Evolutionary conservation across 208 protist genomes (phyloP), one percentile per base, ranked within the genome.

Genomic region (Trypanosoma platydactyli): DNA sequence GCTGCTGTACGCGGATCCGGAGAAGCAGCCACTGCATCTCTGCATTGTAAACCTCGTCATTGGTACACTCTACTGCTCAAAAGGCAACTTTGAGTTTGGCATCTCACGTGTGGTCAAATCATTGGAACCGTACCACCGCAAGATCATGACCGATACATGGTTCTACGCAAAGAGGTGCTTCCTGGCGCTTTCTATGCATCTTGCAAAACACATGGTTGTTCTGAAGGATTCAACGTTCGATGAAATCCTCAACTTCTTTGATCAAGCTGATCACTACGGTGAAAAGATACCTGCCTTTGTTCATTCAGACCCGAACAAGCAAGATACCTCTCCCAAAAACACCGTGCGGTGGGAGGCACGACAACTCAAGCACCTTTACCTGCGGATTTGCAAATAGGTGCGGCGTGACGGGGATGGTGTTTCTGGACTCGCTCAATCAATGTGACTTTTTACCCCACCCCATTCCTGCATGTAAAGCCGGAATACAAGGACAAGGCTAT

Each of bases 31-130:
- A 20, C 91, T 97, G 64, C 96, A 98, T 71, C 86, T 98, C 35
- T 99, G 97, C 81, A 99, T 99, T 71, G 96, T 99, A 25, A 99
- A 99, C 76, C 81, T 99, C 3, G 98, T 99, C 15, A 99, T 99
- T 72, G 98, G 98, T 40, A 99, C 98, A 15, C 84, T 99, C n/a
- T 99, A 99, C 83, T 99, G 98, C 82, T 93, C 96, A 18, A 98
- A 99, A 80, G 95, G 94, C 40, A 97, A 98, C 73, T 98, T 97
- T 77, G 97, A 99, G 78, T 99, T 99, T 73, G 98, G 98, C 65
- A 98, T 99, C 64, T 94, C 86, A 9, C 90, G 97, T 60, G 92
- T 98, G 51, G 98, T 99, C 65, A 98, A 98, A 76, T 96, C 92
- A 15, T 85, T 99, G 27, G 97, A 99, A 68, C 97, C 97, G 12